These are phyloP conservation scores for Dactylis glomerata DNA, from an alignment of 176 grass and related monocot genomes.

Conservation along the genomic window DNA sequence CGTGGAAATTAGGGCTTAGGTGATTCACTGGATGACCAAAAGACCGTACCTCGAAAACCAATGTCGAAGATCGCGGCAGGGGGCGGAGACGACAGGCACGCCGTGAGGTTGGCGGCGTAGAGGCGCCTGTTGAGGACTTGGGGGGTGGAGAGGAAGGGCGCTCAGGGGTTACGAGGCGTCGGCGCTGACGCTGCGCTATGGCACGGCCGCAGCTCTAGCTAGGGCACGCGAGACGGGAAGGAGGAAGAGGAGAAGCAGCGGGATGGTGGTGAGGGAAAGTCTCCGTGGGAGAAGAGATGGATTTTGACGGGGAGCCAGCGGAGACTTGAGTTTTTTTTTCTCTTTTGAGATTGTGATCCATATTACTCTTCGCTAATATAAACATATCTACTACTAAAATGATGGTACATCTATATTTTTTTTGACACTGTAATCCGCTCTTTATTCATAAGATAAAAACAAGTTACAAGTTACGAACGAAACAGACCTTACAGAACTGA, in stretches of 20 bases:
- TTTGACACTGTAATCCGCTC: too few relatives aligned
- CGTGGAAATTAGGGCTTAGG: not conserved
- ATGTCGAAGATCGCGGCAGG: not conserved
- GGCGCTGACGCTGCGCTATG: not conserved
- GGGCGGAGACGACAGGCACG: not conserved
- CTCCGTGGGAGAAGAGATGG: not conserved
- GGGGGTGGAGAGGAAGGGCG: not conserved
- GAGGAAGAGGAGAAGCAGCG: not conserved
- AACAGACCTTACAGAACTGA: too few relatives aligned
- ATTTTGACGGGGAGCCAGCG: not conserved
- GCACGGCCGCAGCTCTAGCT: not conserved
- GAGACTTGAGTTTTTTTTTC: not conserved
- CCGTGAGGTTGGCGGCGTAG: not conserved
- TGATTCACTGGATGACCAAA: not conserved
- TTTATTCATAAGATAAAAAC: too few relatives aligned
- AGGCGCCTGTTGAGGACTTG: not conserved
- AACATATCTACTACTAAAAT: too few relatives aligned
- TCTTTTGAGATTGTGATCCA: too few relatives aligned
- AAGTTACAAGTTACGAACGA: too few relatives aligned
- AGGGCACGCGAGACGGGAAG: not conserved
- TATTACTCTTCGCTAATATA: too few relatives aligned
- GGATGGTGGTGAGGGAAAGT: slow-evolving; percentile 9
- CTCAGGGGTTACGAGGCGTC: not conserved
- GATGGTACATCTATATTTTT: too few relatives aligned
- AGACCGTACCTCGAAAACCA: not conserved